phyloP scores from a whole-genome alignment of 2,329 filamentous ascomycete genomes.

The Arthrobotrys sinensis region DNA sequence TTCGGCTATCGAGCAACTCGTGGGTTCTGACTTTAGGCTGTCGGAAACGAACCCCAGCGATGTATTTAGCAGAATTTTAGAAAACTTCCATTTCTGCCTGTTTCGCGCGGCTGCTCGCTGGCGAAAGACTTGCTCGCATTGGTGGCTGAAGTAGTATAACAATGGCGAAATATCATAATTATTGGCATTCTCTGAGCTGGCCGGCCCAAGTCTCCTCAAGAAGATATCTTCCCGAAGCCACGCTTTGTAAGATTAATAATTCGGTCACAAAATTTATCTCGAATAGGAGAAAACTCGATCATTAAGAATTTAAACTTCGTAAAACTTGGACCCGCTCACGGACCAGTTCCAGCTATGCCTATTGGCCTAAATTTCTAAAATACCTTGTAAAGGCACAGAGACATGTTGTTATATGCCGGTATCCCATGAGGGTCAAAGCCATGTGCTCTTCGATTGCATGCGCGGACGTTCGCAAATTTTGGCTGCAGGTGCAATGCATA shows the following conservation, averaged over 20 bases:
- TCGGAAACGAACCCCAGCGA: constrained; percentile 22
- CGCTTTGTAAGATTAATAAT: neutral
- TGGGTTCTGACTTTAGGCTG: constrained; percentile 41
- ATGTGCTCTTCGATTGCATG: constrained; percentile 16
- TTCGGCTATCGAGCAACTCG: constrained; percentile 42
- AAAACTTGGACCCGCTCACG: constrained; percentile 19
- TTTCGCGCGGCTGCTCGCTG: constrained; percentile 13
- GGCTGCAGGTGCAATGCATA: constrained; percentile 25
- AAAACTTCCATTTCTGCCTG: constrained; percentile 44
- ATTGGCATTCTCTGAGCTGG: neutral
- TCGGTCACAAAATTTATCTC: neutral
- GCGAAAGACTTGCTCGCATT: constrained; percentile 21
- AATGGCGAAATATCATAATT: constrained; percentile 13
- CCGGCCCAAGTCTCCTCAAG: constrained; percentile 13
- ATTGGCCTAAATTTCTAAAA: constrained; percentile 1
- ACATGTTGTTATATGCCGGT: neutral
- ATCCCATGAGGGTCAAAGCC: constrained; percentile 12
- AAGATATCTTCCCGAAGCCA: constrained; percentile 33
- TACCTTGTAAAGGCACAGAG: neutral
- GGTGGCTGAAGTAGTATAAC: constrained; percentile 11
- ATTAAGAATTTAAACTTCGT: neutral
- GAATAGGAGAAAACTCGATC: constrained; percentile 6
- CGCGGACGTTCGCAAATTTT: constrained; percentile 1
- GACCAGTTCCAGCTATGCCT: neutral
- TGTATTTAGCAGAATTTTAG: constrained; percentile 53